phyloP scores from a whole-genome alignment of 1,284 basidiomycete genomes.

The Marasmius tenuissimus region DNA sequence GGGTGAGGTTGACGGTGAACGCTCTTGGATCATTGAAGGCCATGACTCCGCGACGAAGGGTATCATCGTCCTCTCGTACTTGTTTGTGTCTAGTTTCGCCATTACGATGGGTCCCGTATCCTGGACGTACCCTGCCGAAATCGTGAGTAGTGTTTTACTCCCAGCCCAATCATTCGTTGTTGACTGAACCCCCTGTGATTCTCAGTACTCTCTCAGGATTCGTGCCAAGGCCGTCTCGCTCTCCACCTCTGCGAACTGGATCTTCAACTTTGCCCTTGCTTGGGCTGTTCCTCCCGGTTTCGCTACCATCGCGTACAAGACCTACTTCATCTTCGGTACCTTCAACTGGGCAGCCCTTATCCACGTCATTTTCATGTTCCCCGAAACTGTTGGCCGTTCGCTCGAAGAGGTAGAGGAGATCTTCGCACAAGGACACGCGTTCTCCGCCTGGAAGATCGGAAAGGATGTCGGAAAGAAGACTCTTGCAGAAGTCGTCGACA shows the following conservation, averaged over 20 bases:
- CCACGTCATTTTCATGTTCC: conserved; percentile 74
- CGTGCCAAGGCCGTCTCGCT: conserved; percentile 74
- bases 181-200: neutral
- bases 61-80: conserved; percentile 75
- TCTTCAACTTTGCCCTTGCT: conserved; percentile 73
- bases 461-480: conserved; percentile 64
- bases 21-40: conserved; percentile 61
- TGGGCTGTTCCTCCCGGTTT: conserved; percentile 63
- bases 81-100: conserved; percentile 74
- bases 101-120: conserved; percentile 77
- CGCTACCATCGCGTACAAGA: conserved; percentile 53
- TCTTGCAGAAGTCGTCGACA: conserved; percentile 41
- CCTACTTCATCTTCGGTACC: conserved; percentile 75
- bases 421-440: conserved; percentile 66
- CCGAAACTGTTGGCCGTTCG: conserved; percentile 69
- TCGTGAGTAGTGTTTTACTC: conserved; percentile 36
- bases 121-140: conserved; percentile 68
- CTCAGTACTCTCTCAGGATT: conserved; percentile 62
- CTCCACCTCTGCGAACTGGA: conserved; percentile 62
- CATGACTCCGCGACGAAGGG: conserved; percentile 60
- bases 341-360: conserved; percentile 75
- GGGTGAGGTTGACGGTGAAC: conserved; percentile 41
- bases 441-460: conserved; percentile 70
- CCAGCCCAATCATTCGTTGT: conserved; percentile 28
- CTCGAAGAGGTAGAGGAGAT: conserved; percentile 79